These are phyloP conservation scores for Paramarasmius palmivorus DNA, from an alignment of 1,284 basidiomycete species.

Conservation along the genomic window DNA sequence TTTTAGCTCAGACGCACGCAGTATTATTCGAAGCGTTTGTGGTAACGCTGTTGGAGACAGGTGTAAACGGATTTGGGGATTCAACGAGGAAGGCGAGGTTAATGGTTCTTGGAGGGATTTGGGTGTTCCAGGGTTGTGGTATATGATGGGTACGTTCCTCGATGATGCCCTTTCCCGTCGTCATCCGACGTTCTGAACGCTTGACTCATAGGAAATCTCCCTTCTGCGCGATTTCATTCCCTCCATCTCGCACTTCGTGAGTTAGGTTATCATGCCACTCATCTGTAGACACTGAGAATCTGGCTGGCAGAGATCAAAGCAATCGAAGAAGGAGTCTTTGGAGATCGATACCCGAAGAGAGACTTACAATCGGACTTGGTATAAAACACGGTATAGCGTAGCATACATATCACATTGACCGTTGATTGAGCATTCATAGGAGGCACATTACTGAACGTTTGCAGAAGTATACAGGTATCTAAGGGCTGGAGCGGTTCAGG, in stretches of 20 bases:
- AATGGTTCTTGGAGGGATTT: constrained; percentile 48
- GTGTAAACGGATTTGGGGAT: constrained; percentile 49
- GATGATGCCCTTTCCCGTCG: neutral
- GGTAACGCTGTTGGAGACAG: constrained; percentile 48
- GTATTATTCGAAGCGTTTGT: constrained; percentile 32
- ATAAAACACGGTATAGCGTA: no score
- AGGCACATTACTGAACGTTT: no score
- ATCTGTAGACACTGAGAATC: neutral
- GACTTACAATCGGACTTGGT: no score
- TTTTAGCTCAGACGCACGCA: constrained; percentile 27
- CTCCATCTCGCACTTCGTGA: constrained; percentile 61
- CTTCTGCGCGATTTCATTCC: constrained; percentile 54
- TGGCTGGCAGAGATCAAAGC: constrained; percentile 53
- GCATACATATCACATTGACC: no score
- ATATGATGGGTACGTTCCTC: constrained; percentile 52
- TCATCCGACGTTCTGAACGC: neutral
- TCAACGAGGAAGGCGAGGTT: constrained; percentile 59
- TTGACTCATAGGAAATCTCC: constrained; percentile 45
- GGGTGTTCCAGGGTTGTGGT: constrained; percentile 59
- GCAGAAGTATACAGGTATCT: no score
- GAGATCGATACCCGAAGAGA: constrained; percentile 23
- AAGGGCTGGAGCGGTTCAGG: no score
- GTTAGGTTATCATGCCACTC: constrained; percentile 23
- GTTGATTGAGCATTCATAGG: no score
- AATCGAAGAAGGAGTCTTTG: constrained; percentile 53